Evolutionary conservation across 208 protist genomes (phyloP), one percentile per base, ranked within the genome.

Genomic region (Balamuthia mandrillaris): DNA sequence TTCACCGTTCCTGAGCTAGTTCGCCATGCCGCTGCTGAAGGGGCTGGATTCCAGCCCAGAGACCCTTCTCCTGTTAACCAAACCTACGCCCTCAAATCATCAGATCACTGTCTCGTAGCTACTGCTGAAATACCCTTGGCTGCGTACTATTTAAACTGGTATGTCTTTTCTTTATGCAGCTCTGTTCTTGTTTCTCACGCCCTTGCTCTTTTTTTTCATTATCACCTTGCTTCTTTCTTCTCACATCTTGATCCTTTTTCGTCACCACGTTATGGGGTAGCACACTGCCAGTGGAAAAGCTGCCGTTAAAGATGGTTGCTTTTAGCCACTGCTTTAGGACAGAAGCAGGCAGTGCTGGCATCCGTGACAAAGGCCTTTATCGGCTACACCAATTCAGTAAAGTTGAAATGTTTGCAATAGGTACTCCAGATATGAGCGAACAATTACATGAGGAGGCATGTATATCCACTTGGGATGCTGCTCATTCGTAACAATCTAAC

Each of bases 381-480:
- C 44, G 94, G 16, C 86, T 95, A 14, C 93, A 95, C 70, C 94
- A 96, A 54, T 96, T 96, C 74, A 90, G 61, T 18, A 96, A 96
- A 75, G 93, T 95, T 0, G 93, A 95, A 47, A 88, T 95, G 89
- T 95, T 95, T 88, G 88, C 81, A 6, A 58, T 94, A n/a, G 87
- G 70, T n/a, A 79, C 31, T 7, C 81, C 79, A n/a, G n/a, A n/a
- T n/a, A n/a, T n/a, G n/a, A n/a, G n/a, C 31, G 84, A 93, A n/a
- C 18, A 93, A 9, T 86, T 47, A 0, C 88, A 95, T 21, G 37
- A 58, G 27, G 49, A 89, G 0, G 72, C n/a, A n/a, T n/a, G n/a
- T n/a, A n/a, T n/a, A n/a, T n/a, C n/a, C n/a, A n/a, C n/a, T n/a
- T n/a, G n/a, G n/a, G n/a, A n/a, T n/a, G n/a, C n/a, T n/a, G n/a